phyloP scores from a whole-genome alignment of 2,329 filamentous ascomycete species.

The Fusarium sp. region DNA sequence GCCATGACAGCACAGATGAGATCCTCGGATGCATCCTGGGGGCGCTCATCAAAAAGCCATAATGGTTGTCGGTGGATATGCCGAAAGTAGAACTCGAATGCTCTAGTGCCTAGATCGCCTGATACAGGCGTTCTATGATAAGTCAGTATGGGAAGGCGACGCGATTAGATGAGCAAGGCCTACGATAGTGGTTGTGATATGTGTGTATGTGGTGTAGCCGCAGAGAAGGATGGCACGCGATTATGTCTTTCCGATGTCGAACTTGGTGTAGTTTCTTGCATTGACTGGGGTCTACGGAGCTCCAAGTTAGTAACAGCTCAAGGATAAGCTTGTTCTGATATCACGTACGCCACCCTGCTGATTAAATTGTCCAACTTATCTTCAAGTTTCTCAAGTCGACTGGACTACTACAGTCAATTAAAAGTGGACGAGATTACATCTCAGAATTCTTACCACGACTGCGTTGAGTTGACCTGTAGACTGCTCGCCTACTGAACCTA shows the following conservation, averaged over 20 bases:
- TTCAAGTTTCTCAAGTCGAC: slow-evolving; percentile 27
- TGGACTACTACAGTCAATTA: slow-evolving; percentile 6
- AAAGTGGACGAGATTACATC: fast-evolving
- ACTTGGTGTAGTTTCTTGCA: slow-evolving; percentile 10
- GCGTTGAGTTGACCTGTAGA: not conserved
- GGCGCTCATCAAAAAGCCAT: slow-evolving; percentile 17
- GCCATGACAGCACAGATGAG: slow-evolving; percentile 14
- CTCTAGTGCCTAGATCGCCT: not conserved
- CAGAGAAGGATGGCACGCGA: not conserved
- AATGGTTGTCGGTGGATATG: slow-evolving; percentile 31
- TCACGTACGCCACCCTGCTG: slow-evolving; percentile 12
- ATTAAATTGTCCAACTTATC: slow-evolving; percentile 34
- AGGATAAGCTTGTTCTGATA: fast-evolving
- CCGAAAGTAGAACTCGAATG: slow-evolving; percentile 26
- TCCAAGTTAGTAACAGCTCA: not conserved
- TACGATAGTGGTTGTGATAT: not conserved
- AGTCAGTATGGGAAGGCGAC: fast-evolving
- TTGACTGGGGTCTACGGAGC: not conserved
- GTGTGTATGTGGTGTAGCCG: not conserved
- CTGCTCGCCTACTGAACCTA: not conserved
- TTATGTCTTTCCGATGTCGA: not conserved
- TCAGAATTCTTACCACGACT: not conserved
- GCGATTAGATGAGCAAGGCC: fast-evolving
- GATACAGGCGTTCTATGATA: not conserved
- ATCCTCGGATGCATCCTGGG: not conserved